Evolutionary conservation across 73 alveolate species (phyloP).

Genomic region (Tetrahymena elliotti): DNA sequence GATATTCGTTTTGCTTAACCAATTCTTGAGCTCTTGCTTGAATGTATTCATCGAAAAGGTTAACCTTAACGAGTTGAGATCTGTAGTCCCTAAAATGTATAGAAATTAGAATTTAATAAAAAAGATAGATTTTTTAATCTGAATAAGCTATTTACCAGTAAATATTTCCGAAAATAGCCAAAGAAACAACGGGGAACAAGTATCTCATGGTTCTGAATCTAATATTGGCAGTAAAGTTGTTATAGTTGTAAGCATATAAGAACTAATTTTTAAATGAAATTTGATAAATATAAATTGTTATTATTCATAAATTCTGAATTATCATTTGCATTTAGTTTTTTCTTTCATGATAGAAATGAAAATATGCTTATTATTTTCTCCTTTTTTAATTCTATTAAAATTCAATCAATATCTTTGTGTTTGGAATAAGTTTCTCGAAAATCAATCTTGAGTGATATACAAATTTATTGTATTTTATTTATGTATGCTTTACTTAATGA

Average conservation of each 20-base stretch:
- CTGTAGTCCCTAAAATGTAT: slow-evolving; percentile 4
- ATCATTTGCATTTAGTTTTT: neutral
- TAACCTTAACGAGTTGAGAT: slow-evolving; percentile 61
- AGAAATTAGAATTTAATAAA: neutral
- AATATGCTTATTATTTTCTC: too few species aligned
- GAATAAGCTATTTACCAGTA: neutral
- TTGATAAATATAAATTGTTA: neutral
- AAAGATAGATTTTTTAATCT: neutral
- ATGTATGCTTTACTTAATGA: neutral
- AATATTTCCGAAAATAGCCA: slow-evolving; percentile 13
- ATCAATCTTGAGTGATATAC: neutral
- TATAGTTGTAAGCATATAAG: slow-evolving; percentile 41
- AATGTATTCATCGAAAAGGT: slow-evolving; percentile 75
- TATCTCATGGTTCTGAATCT: slow-evolving; percentile 41
- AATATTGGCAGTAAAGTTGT: slow-evolving; percentile 26
- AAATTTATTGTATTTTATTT: too few species aligned
- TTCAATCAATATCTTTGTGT: neutral
- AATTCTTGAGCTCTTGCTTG: slow-evolving; percentile 78
- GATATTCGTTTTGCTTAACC: slow-evolving; percentile 64
- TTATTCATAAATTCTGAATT: neutral
- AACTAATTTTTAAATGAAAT: neutral
- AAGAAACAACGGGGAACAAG: slow-evolving; percentile 25
- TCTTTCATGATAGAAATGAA: too few species aligned
- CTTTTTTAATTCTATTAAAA: neutral
- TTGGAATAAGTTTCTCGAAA: neutral